Percentiles rank a stretch among this genome's conserved stretches.
These are phyloP conservation scores for Microbotryum violaceum DNA, from an alignment of 1,284 basidiomycete genomes.

Conservation along the genomic window DNA sequence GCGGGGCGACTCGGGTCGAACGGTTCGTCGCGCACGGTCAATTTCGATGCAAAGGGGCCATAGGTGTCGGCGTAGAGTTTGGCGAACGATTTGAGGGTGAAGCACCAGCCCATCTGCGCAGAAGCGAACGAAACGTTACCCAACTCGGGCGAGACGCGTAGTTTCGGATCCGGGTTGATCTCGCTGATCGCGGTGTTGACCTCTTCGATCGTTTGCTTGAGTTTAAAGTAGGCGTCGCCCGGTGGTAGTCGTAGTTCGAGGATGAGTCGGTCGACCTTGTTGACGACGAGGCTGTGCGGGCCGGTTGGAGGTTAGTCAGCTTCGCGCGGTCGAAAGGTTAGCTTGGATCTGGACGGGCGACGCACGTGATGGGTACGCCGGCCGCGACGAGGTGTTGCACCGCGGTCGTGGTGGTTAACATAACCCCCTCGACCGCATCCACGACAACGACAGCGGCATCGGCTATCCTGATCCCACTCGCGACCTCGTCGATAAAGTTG, in stretches of 20 bases:
- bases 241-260: conserved; percentile 94
- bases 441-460: conserved; percentile 93
- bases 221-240: conserved; percentile 94
- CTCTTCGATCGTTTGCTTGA: conserved; percentile 97
- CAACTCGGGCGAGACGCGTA: conserved; percentile 82
- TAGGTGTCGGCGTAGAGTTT: conserved; percentile 93
- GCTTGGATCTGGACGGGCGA: neutral
- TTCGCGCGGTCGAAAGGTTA: neutral
- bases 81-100: conserved; percentile 88
- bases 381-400: conserved; percentile 28
- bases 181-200: conserved; percentile 90
- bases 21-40: conserved; percentile 40
- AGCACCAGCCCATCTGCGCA: conserved; percentile 95
- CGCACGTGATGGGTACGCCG: conserved; percentile 20
- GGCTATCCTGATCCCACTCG: conserved; percentile 73
- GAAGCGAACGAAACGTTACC: conserved; percentile 98
- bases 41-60: conserved; percentile 44
- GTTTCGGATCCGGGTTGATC: conserved; percentile 77
- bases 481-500: conserved; percentile 96
- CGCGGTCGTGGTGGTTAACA: conserved; percentile 25
- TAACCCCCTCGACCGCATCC: conserved; percentile 87
- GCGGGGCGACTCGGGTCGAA: too few species aligned
- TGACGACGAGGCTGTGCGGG: conserved; percentile 68
- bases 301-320: neutral
- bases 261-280: conserved; percentile 96